Evolutionary conservation across 2,329 filamentous ascomycete species (phyloP).

Genomic region (Sporothrix phasma): DNA sequence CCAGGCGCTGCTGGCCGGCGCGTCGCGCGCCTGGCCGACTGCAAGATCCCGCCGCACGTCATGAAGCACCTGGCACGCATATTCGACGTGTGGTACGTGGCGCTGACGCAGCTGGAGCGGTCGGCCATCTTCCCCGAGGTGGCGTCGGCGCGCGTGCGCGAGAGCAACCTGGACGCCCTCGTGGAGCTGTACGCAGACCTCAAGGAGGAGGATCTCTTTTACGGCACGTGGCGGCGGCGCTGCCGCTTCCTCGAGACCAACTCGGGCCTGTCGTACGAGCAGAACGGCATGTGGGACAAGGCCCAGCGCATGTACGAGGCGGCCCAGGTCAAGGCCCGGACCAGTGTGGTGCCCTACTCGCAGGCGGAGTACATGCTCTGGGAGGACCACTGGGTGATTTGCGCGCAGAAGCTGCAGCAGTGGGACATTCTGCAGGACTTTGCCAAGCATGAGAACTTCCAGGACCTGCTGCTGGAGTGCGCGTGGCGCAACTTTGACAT

Average conservation of each 20-base stretch:
- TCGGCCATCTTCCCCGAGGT: slow-evolving; percentile 73
- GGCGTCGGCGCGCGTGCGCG: slow-evolving; percentile 73
- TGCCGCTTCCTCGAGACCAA: slow-evolving; percentile 98
- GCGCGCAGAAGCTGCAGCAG: slow-evolving; percentile 94
- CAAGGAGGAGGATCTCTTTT: slow-evolving; percentile 94
- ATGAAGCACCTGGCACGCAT: slow-evolving; percentile 91
- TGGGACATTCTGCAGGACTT: slow-evolving; percentile 98
- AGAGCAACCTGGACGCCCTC: slow-evolving; percentile 94
- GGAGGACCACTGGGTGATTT: slow-evolving; percentile 98
- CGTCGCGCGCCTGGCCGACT: slow-evolving; percentile 71
- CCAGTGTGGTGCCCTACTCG: slow-evolving; percentile 90
- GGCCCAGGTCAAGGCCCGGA: slow-evolving; percentile 93
- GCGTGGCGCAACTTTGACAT: slow-evolving; percentile 93
- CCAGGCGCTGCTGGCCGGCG: slow-evolving; percentile 80
- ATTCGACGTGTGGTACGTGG: slow-evolving; percentile 97
- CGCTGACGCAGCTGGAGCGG: slow-evolving; percentile 80
- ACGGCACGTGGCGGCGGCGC: slow-evolving; percentile 88
- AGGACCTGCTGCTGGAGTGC: slow-evolving; percentile 88
- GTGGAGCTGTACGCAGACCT: slow-evolving; percentile 83
- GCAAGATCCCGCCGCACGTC: slow-evolving; percentile 89
- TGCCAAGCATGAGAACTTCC: slow-evolving; percentile 97
- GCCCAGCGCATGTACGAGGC: slow-evolving; percentile 94
- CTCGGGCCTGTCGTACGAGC: slow-evolving; percentile 91
- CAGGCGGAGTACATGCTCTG: slow-evolving; percentile 97
- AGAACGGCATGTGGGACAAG: slow-evolving; percentile 99